Conservation (phyloP, 139 green algal species). For the Edaphochlamys debaryana region DNA sequence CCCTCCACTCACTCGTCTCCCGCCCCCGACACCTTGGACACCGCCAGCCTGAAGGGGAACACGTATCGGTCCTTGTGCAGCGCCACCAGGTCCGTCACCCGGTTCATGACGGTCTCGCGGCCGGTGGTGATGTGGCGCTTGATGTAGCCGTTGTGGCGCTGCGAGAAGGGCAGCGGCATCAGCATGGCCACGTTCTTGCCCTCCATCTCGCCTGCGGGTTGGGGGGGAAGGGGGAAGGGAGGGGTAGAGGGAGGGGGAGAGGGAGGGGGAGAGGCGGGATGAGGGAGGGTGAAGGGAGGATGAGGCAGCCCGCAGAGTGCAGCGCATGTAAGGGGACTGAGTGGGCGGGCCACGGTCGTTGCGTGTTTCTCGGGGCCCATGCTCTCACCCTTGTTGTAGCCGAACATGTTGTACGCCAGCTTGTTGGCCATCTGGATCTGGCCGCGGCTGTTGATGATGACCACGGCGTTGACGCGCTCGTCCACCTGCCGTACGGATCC, state of each 20-base stretch:
- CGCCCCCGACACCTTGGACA: constrained; percentile 42
- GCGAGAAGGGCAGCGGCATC: constrained; percentile 35
- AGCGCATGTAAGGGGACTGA: no score
- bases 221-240: background rate
- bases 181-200: constrained; percentile 61
- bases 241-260: background rate
- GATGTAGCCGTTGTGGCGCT: constrained; percentile 66
- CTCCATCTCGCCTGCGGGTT: constrained; percentile 61
- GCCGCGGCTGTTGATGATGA: constrained; percentile 56
- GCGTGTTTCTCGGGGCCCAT: no score
- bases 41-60: constrained; percentile 46
- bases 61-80: constrained; percentile 51
- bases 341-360: no score
- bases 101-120: constrained; percentile 53
- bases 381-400: constrained; percentile 43
- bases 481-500: constrained; percentile 54
- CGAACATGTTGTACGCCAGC: constrained; percentile 48
- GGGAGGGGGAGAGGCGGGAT: no score
- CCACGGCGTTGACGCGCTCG: constrained; percentile 48
- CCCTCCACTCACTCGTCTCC: constrained; percentile 22
- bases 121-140: constrained; percentile 54
- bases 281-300: no score
- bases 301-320: no score
- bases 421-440: constrained; percentile 57
- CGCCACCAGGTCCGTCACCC: constrained; percentile 32